A percentile compares a stretch with the other conserved stretches of the same genome.
phyloP scores from a whole-genome alignment of 768 basidiomycete species.

The Psilocybe sp. region DNA sequence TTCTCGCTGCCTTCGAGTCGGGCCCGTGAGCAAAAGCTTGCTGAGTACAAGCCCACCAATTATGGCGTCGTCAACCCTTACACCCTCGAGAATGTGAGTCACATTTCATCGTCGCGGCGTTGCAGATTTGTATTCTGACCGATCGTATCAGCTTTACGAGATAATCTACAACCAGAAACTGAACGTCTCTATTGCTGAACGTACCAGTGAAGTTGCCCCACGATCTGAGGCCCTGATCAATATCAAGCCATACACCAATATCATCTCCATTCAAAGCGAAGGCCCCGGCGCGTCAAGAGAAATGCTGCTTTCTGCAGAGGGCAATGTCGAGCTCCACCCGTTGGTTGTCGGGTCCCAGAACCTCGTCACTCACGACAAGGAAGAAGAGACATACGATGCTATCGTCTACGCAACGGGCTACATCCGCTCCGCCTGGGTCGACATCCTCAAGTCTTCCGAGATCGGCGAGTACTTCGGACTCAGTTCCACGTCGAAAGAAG shows the following conservation, averaged over 20 bases:
- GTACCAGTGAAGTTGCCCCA: constrained; percentile 18
- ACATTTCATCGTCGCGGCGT: neutral
- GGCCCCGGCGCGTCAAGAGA: constrained; percentile 2
- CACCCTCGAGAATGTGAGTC: constrained; percentile 39
- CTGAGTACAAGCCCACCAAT: constrained; percentile 49
- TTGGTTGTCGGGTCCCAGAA: constrained; percentile 32
- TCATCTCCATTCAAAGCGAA: constrained; percentile 27
- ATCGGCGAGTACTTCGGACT: constrained; percentile 37
- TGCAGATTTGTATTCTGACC: neutral
- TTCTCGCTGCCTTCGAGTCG: constrained; percentile 34
- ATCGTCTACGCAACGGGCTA: constrained; percentile 56
- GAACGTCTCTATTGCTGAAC: constrained; percentile 37
- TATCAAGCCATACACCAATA: constrained; percentile 35
- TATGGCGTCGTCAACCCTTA: constrained; percentile 51
- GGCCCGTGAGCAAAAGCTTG: constrained; percentile 30
- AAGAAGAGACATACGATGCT: constrained; percentile 37
- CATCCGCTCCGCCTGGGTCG: constrained; percentile 44
- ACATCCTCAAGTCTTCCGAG: constrained; percentile 36
- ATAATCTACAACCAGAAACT: constrained; percentile 49
- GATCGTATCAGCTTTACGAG: constrained; percentile 39
- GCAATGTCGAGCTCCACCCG: neutral
- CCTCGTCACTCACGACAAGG: constrained; percentile 29
- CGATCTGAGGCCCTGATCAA: constrained; percentile 27
- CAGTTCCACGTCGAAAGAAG: constrained; percentile 14
- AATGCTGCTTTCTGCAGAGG: constrained; percentile 19